Base-by-base conservation (phyloP, 495 filamentous ascomycete genomes). In the Elasticomyces elasticus region DNA sequence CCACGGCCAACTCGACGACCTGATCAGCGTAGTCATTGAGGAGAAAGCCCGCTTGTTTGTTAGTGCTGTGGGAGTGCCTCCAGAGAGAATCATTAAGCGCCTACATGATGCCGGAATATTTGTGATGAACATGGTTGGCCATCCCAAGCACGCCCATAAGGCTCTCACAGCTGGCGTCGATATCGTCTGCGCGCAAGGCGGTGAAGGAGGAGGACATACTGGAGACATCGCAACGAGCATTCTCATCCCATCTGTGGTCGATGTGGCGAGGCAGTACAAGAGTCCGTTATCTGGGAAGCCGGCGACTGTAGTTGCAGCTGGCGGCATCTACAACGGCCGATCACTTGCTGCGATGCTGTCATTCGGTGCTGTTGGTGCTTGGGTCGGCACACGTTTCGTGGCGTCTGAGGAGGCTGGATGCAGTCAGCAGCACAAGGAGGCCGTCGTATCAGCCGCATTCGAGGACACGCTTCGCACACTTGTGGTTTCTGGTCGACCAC, bases 81-180 rank as follows among this genome's bases (percentile, higher is more conserved):
- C 87, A 0, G 70, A 71, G 48, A 69, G 66, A 38, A 77, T 85
- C 2, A 79, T 95, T 27, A 79, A 86, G 62, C 66, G 77, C 33
- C 71, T 95, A 20, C 89, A 95, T 61, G 73, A 73, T 10, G 84
- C 80, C 0, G 85, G 84, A 0, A 82, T 95, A 27, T 64, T 91
- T 43, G 73, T 94, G 22, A 94, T 94, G 88, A 95, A 94, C 65
- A 95, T 95, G 89, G 88, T 94, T n/a, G 89, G 89, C 0, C 80
- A 83, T 46, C 88, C 88, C n/a, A 84, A 81, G 61, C 89, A 95
- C 66, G 88, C 88, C 0, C 76, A 79, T 62, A 92, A 94, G 72
- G 88, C 88, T 25, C 74, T 95, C 3, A 76, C 84, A 37, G 74
- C 79, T 0, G 89, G 88, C 11, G 85, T 89, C 15, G 88, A 94